Base-by-base conservation (phyloP, 148 eudicot species). In the Gaultheria prostrata region DNA sequence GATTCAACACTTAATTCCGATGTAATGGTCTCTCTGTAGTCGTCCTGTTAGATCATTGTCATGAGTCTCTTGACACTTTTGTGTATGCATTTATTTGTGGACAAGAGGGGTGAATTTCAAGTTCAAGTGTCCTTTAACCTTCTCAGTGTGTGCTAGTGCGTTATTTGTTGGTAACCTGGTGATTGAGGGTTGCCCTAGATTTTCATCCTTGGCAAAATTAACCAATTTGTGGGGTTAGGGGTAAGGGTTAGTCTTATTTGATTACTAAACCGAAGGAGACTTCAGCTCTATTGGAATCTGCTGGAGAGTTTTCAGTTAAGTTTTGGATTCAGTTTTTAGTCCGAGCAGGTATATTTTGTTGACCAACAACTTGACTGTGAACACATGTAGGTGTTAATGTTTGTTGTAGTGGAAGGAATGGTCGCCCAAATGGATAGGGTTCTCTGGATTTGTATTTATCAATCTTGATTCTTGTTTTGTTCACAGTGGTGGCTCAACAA, bases 401-500 rank as follows among this genome's bases (percentile, higher is more conserved):
- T 35, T 73, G n/a, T 8, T 14, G 77, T 73, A 43, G n/a, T 73
- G 45, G 77, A 73, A 43, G 24, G 77, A 35, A 43, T 14, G 33
- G 18, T 2, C 12, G 6, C 3, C 15, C 24, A 17, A 33, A 53
- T 33, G 48, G 81, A 35, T 21, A 35, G 39, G 6, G 9, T 32
- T 53, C 11, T 75, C 49, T 75, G 54, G 77, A 43, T 54, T 63
- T 39, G 72, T 51, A 18, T 49, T 45, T 17, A 4, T 71, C 24
- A 12, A 53, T 72, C 35, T 76, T 43, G 21, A 9, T 74, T 74
- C 14, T 45, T 30, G 20, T 78, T 84, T n/a, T 79, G 61, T 70
- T 28, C 39, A 70, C 93, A 93, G 97, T 86, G 86, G 86, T 57
- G 67, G 81, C 67, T 78, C 90, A 85, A 84, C 86, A 35, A 85